These are phyloP conservation scores for Daedaleopsis nitida DNA, from an alignment of 768 basidiomycete species.

Conservation along the genomic window DNA sequence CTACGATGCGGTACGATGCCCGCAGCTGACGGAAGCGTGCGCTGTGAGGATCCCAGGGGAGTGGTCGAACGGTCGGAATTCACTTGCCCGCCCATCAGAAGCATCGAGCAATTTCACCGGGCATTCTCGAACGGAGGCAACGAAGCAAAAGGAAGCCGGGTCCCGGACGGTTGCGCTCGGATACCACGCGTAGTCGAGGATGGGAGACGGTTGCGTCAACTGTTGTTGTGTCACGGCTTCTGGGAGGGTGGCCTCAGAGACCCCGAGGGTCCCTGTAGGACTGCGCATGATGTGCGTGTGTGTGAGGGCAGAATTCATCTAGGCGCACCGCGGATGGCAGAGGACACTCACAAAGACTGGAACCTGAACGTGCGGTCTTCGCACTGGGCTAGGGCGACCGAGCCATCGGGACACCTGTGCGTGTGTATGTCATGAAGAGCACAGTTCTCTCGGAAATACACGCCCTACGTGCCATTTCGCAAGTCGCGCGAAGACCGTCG, in stretches of 20 bases:
- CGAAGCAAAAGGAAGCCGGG: constrained; percentile 76
- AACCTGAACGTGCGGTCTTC: constrained; percentile 70
- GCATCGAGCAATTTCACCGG: constrained; percentile 88
- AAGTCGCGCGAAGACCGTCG: constrained; percentile 45
- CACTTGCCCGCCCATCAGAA: constrained; percentile 66
- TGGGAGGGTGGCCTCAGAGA: neutral
- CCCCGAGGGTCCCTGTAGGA: constrained; percentile 8
- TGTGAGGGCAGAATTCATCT: neutral
- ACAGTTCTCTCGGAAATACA: neutral
- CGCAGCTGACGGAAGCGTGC: constrained; percentile 58
- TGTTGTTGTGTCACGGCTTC: constrained; percentile 2
- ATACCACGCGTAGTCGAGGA: constrained; percentile 85
- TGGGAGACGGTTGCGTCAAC: constrained; percentile 62
- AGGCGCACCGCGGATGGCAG: neutral
- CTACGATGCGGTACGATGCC: constrained; percentile 89
- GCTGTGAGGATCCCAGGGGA: neutral
- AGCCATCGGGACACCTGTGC: constrained; percentile 75
- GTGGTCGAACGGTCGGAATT: neutral
- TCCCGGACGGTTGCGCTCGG: constrained; percentile 65
- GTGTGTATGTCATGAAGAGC: neutral
- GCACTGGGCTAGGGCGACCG: constrained; percentile 63
- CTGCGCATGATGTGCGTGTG: neutral
- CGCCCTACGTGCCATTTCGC: constrained; percentile 51
- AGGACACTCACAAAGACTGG: constrained; percentile 47
- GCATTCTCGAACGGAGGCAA: constrained; percentile 80